Evolutionary conservation across 495 filamentous ascomycete species (phyloP).

Genomic region (Aspergillus nidulans): DNA sequence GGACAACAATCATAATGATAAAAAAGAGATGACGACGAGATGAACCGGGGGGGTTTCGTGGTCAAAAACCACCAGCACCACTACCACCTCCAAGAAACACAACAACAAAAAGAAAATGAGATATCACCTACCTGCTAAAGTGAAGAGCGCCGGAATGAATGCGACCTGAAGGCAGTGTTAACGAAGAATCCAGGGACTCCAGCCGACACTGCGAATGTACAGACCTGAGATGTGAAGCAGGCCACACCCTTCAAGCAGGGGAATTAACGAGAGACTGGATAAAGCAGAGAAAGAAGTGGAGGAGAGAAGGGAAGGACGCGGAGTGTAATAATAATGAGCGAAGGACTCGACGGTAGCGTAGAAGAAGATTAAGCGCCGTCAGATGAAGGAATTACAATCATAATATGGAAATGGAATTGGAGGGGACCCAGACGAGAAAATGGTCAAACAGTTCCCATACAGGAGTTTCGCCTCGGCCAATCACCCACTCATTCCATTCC

Average conservation of each 20-base stretch:
- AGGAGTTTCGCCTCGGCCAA: neutral
- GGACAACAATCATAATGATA: no score
- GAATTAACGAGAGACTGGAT: neutral
- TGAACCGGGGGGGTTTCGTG: neutral
- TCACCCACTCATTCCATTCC: no score
- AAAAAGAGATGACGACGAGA: no score
- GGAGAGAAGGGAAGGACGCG: neutral
- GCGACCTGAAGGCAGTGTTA: neutral
- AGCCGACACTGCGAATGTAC: neutral
- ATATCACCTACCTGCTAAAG: conserved; percentile 1
- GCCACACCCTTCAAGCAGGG: neutral
- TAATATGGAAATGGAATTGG: no score
- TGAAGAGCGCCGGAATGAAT: neutral
- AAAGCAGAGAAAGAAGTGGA: neutral
- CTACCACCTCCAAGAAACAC: no score
- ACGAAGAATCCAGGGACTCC: conserved; percentile 6
- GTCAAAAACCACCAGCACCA: no score
- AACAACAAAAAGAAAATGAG: neutral
- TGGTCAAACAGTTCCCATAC: neutral
- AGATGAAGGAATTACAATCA: neutral
- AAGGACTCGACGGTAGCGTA: neutral
- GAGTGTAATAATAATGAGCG: neutral
- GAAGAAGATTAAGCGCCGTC: conserved; percentile 9
- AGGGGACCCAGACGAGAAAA: neutral
- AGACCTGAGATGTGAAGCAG: conserved; percentile 6